phyloP scores from a whole-genome alignment of 345 rosid species.

The Boechera retrofracta region DNA sequence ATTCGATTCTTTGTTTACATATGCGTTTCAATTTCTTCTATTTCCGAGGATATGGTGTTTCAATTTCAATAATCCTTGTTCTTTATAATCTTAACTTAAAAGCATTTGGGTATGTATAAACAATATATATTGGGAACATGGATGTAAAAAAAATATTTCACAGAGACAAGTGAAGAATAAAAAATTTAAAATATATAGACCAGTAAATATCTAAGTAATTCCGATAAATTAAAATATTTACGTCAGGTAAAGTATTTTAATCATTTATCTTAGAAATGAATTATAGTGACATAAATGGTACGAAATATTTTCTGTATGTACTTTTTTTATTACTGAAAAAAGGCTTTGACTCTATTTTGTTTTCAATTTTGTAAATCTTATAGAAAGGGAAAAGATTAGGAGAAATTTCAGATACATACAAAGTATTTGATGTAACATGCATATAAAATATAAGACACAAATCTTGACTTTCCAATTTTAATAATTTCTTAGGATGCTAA shows the following conservation, averaged over 20 bases:
- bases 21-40: not conserved
- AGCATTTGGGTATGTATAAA: not conserved
- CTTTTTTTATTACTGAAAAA: not conserved
- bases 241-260: not conserved
- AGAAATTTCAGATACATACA: not conserved
- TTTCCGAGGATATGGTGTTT: conserved; percentile 4
- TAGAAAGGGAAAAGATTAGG: not conserved
- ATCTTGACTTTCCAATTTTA: not conserved
- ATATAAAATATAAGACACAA: not conserved
- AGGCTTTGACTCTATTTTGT: not conserved
- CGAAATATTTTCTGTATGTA: not conserved
- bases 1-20: not conserved
- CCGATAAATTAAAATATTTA: not conserved
- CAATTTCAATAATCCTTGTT: not conserved
- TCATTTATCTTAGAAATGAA: not conserved
- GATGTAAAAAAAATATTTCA: not conserved
- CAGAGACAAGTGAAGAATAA: not conserved
- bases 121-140: not conserved
- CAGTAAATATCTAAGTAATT: not conserved
- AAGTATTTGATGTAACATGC: not conserved
- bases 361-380: conserved; percentile 17
- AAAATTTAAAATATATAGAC: not conserved
- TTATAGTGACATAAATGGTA: conserved; percentile 9
- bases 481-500: not conserved
- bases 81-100: not conserved